phyloP scores from a whole-genome alignment of 2,329 filamentous ascomycete species.

The Colletotrichum lini region DNA sequence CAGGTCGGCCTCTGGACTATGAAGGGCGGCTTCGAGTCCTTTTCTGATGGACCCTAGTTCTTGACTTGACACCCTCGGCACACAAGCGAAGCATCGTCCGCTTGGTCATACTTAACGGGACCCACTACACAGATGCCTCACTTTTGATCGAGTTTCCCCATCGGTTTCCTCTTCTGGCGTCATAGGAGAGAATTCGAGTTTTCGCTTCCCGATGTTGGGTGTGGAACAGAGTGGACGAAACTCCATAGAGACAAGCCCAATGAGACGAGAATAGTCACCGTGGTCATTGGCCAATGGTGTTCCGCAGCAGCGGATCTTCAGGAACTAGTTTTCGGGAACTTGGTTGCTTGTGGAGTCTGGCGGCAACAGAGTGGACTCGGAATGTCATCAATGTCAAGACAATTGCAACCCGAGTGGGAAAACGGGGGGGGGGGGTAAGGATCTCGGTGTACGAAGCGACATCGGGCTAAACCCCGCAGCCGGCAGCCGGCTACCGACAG shows the following conservation, averaged over 20 bases:
- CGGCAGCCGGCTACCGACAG: constrained; percentile 37
- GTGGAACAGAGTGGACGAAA: constrained; percentile 9
- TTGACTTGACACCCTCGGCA: neutral
- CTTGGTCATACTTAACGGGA: neutral
- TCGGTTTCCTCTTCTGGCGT: neutral
- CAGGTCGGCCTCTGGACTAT: neutral
- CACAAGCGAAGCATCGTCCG: neutral
- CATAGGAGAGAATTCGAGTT: constrained; percentile 8
- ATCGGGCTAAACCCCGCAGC: constrained; percentile 37
- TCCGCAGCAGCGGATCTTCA: constrained; percentile 28
- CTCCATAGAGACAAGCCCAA: constrained; percentile 1
- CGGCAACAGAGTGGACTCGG: constrained; percentile 27
- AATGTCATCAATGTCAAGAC: constrained; percentile 39
- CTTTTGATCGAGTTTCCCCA: neutral
- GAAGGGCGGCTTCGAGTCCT: too few species aligned
- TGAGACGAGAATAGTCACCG: neutral
- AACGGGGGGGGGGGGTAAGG: constrained; percentile 34
- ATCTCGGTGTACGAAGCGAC: constrained; percentile 39
- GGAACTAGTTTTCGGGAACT: constrained; percentile 37
- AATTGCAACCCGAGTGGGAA: constrained; percentile 11
- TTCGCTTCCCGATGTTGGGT: constrained; percentile 9
- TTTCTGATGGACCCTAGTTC: neutral
- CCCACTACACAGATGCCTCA: neutral
- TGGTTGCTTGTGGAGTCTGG: constrained; percentile 31
- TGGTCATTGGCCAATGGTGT: constrained; percentile 30